These are phyloP conservation scores for Aspergillus uvarum DNA, from an alignment of 2,329 filamentous ascomycete species.

Conservation along the genomic window DNA sequence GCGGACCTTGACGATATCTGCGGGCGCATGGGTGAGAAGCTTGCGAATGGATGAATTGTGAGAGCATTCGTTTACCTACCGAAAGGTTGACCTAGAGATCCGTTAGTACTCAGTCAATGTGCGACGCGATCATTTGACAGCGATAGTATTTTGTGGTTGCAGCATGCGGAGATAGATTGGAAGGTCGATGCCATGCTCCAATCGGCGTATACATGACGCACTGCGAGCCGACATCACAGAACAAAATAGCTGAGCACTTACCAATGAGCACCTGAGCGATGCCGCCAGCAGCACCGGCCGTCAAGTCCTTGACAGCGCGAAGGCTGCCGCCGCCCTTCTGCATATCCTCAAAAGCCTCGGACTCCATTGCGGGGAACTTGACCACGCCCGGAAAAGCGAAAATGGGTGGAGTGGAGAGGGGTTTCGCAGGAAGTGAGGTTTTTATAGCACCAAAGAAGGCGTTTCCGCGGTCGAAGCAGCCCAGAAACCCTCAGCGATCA, in stretches of 20 bases:
- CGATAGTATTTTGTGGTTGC: neutral
- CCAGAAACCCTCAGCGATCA: neutral
- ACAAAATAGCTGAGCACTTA: constrained; percentile 50
- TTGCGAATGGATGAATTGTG: neutral
- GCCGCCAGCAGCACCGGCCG: constrained; percentile 85
- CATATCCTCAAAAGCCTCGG: constrained; percentile 37
- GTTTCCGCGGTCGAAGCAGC: neutral
- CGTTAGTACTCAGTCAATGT: constrained; percentile 28
- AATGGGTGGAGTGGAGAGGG: neutral
- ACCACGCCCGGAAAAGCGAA: neutral
- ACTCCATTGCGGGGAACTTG: constrained; percentile 27
- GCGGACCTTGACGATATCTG: constrained; percentile 95
- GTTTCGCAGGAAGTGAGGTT: neutral
- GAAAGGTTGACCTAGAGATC: constrained; percentile 60
- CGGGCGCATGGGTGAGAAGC: constrained; percentile 16
- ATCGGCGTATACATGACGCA: neutral
- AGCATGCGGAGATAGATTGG: neutral
- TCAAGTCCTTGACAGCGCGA: constrained; percentile 82
- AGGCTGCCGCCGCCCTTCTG: constrained; percentile 43
- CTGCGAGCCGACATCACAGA: constrained; percentile 3
- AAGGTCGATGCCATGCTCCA: neutral
- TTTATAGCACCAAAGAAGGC: neutral
- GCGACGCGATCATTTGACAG: neutral
- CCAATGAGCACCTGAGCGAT: constrained; percentile 91
- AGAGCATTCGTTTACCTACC: constrained; percentile 46